phyloP scores from a whole-genome alignment of 331 rosid species.

The Stylosanthes scabra region DNA sequence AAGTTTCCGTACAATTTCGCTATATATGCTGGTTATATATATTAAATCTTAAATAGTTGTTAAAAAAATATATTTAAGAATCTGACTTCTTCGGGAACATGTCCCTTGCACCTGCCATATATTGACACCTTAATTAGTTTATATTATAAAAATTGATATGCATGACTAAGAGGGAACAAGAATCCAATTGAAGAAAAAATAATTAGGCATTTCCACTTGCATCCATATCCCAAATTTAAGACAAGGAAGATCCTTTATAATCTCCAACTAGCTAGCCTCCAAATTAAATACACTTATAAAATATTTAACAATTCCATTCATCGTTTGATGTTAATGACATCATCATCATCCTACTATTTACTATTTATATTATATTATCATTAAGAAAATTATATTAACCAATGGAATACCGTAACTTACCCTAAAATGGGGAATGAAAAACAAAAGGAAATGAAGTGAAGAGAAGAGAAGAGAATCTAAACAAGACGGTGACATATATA shows the following conservation, averaged over 20 bases:
- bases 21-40: neutral
- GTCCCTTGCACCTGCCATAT: conserved; percentile 23
- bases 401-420: conserved; percentile 33
- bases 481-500: conserved; percentile 3
- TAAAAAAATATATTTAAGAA: neutral
- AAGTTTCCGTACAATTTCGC: neutral
- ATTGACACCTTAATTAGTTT: conserved; percentile 30
- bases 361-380: conserved; percentile 1
- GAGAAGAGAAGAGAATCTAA: conserved; percentile 33
- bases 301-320: conserved; percentile 31
- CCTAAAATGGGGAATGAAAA: conserved; percentile 24
- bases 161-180: conserved; percentile 59
- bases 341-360: conserved; percentile 3
- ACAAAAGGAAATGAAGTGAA: too few species aligned
- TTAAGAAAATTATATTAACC: conserved; percentile 8
- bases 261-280: conserved; percentile 44
- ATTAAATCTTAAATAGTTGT: neutral
- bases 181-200: conserved; percentile 39
- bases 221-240: conserved; percentile 46
- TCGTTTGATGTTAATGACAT: conserved; percentile 36
- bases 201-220: conserved; percentile 42
- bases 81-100: conserved; percentile 12
- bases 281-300: conserved; percentile 26
- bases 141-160: conserved; percentile 39
- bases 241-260: conserved; percentile 51